These are phyloP conservation scores for Xylariaceae sp. DNA, from an alignment of 2,329 filamentous ascomycete species.

Conservation along the genomic window DNA sequence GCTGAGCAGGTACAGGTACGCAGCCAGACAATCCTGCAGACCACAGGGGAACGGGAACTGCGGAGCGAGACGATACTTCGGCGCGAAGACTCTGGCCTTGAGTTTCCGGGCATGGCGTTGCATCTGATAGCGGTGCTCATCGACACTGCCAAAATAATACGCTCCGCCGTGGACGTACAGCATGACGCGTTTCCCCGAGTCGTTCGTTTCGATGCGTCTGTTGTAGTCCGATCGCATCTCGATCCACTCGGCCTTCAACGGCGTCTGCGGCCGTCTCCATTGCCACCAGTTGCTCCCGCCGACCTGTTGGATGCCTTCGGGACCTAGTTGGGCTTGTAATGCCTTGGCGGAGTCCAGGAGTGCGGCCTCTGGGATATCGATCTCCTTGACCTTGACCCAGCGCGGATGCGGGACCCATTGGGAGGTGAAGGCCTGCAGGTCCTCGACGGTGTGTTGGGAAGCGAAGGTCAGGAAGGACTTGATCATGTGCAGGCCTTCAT, in stretches of 20 bases:
- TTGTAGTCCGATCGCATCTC: slow-evolving; percentile 84
- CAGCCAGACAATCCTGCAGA: slow-evolving; percentile 80
- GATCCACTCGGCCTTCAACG: slow-evolving; percentile 85
- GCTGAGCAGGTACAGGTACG: slow-evolving; percentile 77
- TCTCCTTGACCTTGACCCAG: slow-evolving; percentile 76
- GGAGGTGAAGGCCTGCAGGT: slow-evolving; percentile 82
- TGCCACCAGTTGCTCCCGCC: slow-evolving; percentile 87
- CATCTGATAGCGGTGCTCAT: slow-evolving; percentile 97
- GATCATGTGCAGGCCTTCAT: slow-evolving; percentile 84
- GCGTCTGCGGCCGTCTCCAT: slow-evolving; percentile 65
- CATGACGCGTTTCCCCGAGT: slow-evolving; percentile 70
- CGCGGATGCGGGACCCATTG: slow-evolving; percentile 87
- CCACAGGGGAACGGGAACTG: slow-evolving; percentile 96
- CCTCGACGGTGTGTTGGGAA: slow-evolving; percentile 85
- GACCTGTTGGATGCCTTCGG: slow-evolving; percentile 65
- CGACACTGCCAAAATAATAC: slow-evolving; percentile 92
- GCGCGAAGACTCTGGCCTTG: slow-evolving; percentile 81
- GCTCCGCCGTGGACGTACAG: slow-evolving; percentile 91
- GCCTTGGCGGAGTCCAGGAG: slow-evolving; percentile 61
- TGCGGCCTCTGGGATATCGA: slow-evolving; percentile 59
- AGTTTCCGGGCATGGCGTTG: slow-evolving; percentile 93
- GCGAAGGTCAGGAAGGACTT: slow-evolving; percentile 80
- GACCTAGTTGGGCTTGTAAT: slow-evolving; percentile 69
- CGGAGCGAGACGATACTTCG: slow-evolving; percentile 79
- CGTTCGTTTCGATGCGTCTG: slow-evolving; percentile 58